Evolutionary conservation across 352 stramenopile species (phyloP), one percentile per base, ranked within the genome.

Genomic region (Phytopythium sindhum): DNA sequence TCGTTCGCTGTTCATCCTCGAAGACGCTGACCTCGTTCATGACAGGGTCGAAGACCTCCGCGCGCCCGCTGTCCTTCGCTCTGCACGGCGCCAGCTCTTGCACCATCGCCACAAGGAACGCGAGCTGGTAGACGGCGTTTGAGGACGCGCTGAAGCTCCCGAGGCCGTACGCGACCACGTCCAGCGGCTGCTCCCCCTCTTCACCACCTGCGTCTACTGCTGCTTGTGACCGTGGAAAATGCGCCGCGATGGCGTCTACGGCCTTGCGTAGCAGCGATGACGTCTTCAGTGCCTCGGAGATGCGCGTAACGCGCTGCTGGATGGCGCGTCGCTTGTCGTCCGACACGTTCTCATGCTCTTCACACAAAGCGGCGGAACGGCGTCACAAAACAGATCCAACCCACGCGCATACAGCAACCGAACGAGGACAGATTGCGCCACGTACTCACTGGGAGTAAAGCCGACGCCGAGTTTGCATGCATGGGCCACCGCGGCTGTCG

Each of bases 61-160:
- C 70, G 4, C 39, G 19, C 3, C 60, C 14, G 42, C 14, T 14
- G 41, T 14, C 21, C 19, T 23, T 23, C 23, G 7, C 56, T 21
- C 4, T 35, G 11, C 17, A 44, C 26, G 37, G 19, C 28, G 39
- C 47, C 15, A 86, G 37, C 23, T 60, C 68, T 33, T 73, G 61
- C 4, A 58, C 69, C 33, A 93, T 63, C 10, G 80, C 79, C 17
- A 80, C 64, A 5, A 84, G 73, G 42, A 86, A 89, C 29, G 77
- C 86, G 23, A 95, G 70, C 59, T 95, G 86, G 42, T 91, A 78
- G 4, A 89, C 68, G n/a, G 86, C 86, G 59, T 93, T 95, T 0
- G 73, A 74, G 31, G 78, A 89, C n/a, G 66, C 70, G 55, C 77
- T 86, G 57, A 93, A 93, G 70, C 84, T 93, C 15, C 84, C 84